Conservation (phyloP, 108 stramenopile species). For the Pseudonitzschia multistriata region DNA sequence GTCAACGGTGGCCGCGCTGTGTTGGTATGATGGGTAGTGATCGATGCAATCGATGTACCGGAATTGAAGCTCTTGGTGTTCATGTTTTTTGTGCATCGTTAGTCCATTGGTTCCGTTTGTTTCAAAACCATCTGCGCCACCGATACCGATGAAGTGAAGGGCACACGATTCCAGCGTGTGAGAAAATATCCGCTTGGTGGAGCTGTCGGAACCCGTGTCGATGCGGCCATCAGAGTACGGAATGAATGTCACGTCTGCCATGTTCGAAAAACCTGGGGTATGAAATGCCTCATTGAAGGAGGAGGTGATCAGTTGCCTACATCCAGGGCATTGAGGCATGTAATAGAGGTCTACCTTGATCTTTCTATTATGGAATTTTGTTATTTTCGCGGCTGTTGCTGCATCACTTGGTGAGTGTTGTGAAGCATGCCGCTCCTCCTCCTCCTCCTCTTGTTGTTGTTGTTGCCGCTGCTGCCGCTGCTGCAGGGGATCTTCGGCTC, state of each 20-base stretch:
- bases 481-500: no score
- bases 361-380: no score
- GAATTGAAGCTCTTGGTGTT: constrained; percentile 1
- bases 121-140: no score
- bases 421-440: no score
- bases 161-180: background rate
- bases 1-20: background rate
- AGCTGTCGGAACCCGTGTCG: background rate
- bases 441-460: no score
- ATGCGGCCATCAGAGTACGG: no score
- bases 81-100: background rate
- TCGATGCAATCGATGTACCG: constrained; percentile 12
- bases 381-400: no score
- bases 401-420: no score
- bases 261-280: constrained; percentile 6
- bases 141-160: background rate
- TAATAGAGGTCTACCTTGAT: constrained; percentile 6
- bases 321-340: constrained; percentile 14
- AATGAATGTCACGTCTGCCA: constrained; percentile 11
- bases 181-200: background rate
- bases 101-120: background rate
- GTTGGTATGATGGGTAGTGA: background rate
- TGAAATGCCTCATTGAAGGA: constrained; percentile 4
- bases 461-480: no score
- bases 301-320: background rate